Percentiles rank a stretch among this genome's conserved stretches.
phyloP scores from a whole-genome alignment of 2,329 filamentous ascomycete species.

The Pseudopithomyces chartarum region DNA sequence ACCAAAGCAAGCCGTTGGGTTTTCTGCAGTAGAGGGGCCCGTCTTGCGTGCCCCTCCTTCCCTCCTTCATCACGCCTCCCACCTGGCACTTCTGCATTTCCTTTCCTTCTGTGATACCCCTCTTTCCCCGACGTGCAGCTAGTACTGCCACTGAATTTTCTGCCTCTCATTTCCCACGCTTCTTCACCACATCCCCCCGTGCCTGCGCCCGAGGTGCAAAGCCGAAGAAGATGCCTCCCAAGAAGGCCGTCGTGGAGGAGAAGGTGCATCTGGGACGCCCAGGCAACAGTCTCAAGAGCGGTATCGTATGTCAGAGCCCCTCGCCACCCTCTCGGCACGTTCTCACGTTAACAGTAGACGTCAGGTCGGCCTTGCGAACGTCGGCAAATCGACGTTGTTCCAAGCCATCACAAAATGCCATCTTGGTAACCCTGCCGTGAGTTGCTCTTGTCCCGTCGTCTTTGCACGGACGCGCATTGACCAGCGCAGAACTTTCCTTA shows the following conservation, averaged over 20 bases:
- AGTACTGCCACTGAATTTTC: slow-evolving; percentile 51
- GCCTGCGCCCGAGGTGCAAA: slow-evolving; percentile 61
- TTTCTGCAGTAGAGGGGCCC: slow-evolving; percentile 26
- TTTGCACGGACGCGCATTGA: slow-evolving; percentile 17
- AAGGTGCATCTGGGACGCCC: slow-evolving; percentile 95
- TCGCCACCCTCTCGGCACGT: slow-evolving; percentile 36
- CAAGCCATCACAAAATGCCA: slow-evolving; percentile 98
- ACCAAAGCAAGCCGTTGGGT: not conserved
- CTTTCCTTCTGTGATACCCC: slow-evolving; percentile 57
- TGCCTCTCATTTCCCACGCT: slow-evolving; percentile 46
- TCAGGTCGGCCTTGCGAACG: slow-evolving; percentile 97
- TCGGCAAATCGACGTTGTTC: slow-evolving; percentile 99
- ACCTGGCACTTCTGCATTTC: slow-evolving; percentile 51
- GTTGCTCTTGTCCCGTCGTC: slow-evolving; percentile 38
- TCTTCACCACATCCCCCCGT: slow-evolving; percentile 51
- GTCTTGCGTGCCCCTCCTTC: slow-evolving; percentile 30
- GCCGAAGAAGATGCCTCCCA: slow-evolving; percentile 87
- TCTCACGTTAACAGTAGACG: slow-evolving; percentile 51
- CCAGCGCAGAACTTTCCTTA: slow-evolving; percentile 87
- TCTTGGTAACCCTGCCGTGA: slow-evolving; percentile 93
- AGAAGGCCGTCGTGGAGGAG: slow-evolving; percentile 89
- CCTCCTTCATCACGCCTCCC: slow-evolving; percentile 38
- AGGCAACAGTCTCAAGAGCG: slow-evolving; percentile 98
- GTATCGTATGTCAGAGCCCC: slow-evolving; percentile 80
- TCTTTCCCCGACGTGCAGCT: slow-evolving; percentile 56